Base-by-base conservation (phyloP, 2,329 filamentous ascomycete genomes). In the Mycogone perniciosa region DNA sequence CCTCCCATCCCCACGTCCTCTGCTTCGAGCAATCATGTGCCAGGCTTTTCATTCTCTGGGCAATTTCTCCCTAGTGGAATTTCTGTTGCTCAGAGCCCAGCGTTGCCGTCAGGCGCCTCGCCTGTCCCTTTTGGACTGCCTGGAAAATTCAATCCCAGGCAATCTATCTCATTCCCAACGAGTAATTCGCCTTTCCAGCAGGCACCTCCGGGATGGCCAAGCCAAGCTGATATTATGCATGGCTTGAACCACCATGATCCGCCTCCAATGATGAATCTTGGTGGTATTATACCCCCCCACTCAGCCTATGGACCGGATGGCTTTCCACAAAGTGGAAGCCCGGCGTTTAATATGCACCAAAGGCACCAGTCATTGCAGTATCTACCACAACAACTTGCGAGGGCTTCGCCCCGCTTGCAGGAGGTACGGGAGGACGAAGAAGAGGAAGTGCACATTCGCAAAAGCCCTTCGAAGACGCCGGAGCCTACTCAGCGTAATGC, bases 1-100 rank as follows among this genome's bases (percentile, higher is more conserved):
- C 90, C 92, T 7, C 89, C 90, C 1, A 71, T 95, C 29, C 88
- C 88, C 20, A 84, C 89, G 1, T 84, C 84, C 0, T 95, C 90
- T 31, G 86, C 84, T 9, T 82, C 81, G 31, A 92, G 88, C 69
- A 86, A 82, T 56, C 82, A 82, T 45, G 67, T 74, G 59, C 71
- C 77, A 42, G 73, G 80, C 51, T 80, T 79, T 63, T 75, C 75
- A 57, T 84, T 84, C 59, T 78, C 75, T 1, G 64, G 67, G 20
- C 71, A 75, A 34, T 84, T 91, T 66, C 76, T 82, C 4, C 76
- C 81, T 35, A 78, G 81, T 57, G 72, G 79, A 46, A 69, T 80
- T 58, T 77, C 85, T 42, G 76, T 79, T 46, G 72, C 81, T 46
- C 71, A 86, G 64, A 86, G 81, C 57, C 83, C 84, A 10, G 79